Evolutionary conservation across 805 yeast genomes (phyloP).

Genomic region (Starmerella apicola): DNA sequence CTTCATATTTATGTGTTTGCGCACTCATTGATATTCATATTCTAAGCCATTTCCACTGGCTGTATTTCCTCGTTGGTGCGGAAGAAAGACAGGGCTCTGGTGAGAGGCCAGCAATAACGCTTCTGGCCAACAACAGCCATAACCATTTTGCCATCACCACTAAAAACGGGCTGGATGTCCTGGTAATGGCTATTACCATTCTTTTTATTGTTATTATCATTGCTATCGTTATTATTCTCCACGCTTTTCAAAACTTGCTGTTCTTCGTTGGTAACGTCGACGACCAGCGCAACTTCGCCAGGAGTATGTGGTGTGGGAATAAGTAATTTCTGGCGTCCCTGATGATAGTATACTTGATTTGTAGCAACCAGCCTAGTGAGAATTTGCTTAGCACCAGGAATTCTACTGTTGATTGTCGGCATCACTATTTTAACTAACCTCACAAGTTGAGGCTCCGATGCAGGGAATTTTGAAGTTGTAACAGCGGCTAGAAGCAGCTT

Average conservation of each 20-base stretch:
- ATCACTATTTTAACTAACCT: slow-evolving; percentile 4
- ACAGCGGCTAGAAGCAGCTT: slow-evolving; percentile 3
- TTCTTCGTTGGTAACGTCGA: slow-evolving; percentile 3
- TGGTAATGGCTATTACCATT: no score
- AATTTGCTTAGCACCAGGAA: slow-evolving; percentile 6
- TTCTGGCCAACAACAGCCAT: slow-evolving; percentile 1
- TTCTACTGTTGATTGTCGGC: slow-evolving; percentile 1
- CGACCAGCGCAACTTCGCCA: slow-evolving; percentile 5
- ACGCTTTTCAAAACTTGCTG: slow-evolving; percentile 1
- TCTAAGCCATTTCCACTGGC: no score
- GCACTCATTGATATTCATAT: no score
- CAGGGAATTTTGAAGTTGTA: slow-evolving; percentile 4
- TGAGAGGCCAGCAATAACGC: slow-evolving; percentile 7
- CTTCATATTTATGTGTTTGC: no score
- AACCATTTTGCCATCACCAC: slow-evolving; percentile 11
- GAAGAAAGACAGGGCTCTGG: background rate
- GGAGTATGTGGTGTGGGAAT: slow-evolving; percentile 7
- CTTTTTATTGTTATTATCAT: background rate
- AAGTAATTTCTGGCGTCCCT: slow-evolving; percentile 8
- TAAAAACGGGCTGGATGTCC: slow-evolving; percentile 5
- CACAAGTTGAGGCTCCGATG: slow-evolving; percentile 6
- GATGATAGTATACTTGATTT: slow-evolving; percentile 9
- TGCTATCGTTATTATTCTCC: background rate
- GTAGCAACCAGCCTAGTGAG: slow-evolving; percentile 8
- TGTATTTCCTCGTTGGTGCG: no score